phyloP scores from a whole-genome alignment of 2,329 filamentous ascomycete genomes.

The Colletotrichum magnum region DNA sequence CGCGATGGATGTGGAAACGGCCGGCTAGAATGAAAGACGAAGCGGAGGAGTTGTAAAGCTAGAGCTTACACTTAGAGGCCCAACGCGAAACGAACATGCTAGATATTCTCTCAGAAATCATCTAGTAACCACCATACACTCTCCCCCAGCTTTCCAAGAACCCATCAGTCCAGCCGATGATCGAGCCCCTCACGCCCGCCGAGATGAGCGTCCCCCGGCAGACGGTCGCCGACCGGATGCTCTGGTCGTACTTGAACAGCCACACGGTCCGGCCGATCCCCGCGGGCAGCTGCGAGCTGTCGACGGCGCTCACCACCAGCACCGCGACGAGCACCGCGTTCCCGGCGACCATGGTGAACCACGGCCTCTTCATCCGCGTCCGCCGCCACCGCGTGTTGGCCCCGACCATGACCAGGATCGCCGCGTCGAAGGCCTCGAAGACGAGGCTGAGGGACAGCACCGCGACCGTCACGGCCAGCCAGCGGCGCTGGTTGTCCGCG shows the following conservation, averaged over 20 bases:
- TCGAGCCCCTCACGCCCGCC: slow-evolving; percentile 23
- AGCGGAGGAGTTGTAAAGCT: too few species aligned
- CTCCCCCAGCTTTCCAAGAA: slow-evolving; percentile 18
- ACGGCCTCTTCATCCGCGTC: slow-evolving; percentile 35
- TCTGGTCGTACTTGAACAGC: slow-evolving; percentile 36
- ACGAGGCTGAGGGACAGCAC: slow-evolving; percentile 31
- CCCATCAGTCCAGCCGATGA: slow-evolving; percentile 17
- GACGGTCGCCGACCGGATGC: slow-evolving; percentile 13
- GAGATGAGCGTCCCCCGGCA: slow-evolving; percentile 18
- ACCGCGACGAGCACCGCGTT: slow-evolving; percentile 30
- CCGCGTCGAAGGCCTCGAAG: slow-evolving; percentile 29
- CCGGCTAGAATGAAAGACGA: too few species aligned
- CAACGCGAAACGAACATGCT: not conserved
- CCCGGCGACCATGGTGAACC: slow-evolving; percentile 40
- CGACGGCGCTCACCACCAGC: slow-evolving; percentile 16
- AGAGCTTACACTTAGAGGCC: too few species aligned
- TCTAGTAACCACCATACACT: slow-evolving; percentile 7
- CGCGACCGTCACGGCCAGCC: slow-evolving; percentile 38
- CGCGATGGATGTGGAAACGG: too few species aligned
- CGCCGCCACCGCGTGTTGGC: slow-evolving; percentile 27
- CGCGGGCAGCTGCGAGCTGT: slow-evolving; percentile 22
- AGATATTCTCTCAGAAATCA: not conserved
- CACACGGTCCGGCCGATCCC: slow-evolving; percentile 13
- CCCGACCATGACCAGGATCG: slow-evolving; percentile 30
- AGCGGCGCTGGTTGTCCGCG: slow-evolving; percentile 32